Evolutionary conservation across 352 stramenopile genomes (phyloP), one percentile per base, ranked within the genome.

Genomic region (Phytophthora megakarya): DNA sequence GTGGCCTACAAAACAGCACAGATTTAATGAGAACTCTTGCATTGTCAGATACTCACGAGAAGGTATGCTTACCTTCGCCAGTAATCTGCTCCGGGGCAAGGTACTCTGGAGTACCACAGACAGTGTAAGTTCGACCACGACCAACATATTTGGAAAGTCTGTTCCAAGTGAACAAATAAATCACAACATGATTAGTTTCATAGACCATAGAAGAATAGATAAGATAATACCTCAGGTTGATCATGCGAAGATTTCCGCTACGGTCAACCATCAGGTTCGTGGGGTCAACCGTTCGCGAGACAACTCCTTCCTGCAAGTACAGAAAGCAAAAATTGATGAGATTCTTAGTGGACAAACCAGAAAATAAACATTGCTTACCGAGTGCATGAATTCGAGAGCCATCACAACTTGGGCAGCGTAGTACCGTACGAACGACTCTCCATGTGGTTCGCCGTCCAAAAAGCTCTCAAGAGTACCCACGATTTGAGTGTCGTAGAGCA

Each of bases 71-170:
- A 91, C 85, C 86, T 78, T 96, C 84, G 26, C 87, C 87, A 57
- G 90, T 93, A 65, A 96, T 94, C 46, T 96, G 84, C 48, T 96
- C 87, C 15, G 87, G 87, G 12, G 87, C 86, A 21, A 96, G 58
- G 47, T 96, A 96, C 50, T 96, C 87, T 1, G 87, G 85, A 4
- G 84, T 96, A 30, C 87, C 87, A 51, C 87, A 96, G 4, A 96
- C 85, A 30, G 87, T 96, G 70, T 93, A 96, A 2, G 87, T 96
- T 46, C 87, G 70, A 33, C 87, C 85, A 38, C 83, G 72, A 42
- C 87, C 87, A 66, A 96, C 81, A 54, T 96, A 96, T 67, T 96
- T 96, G 5, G 85, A 90, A 26, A 93, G 64, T 68, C 86, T 93
- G 43, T 5, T 46, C 4, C 26, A 69, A 43, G 9, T 33, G 48